Conservation (phyloP, 2,329 filamentous ascomycete genomes). For the Niveomyces coronatus region DNA sequence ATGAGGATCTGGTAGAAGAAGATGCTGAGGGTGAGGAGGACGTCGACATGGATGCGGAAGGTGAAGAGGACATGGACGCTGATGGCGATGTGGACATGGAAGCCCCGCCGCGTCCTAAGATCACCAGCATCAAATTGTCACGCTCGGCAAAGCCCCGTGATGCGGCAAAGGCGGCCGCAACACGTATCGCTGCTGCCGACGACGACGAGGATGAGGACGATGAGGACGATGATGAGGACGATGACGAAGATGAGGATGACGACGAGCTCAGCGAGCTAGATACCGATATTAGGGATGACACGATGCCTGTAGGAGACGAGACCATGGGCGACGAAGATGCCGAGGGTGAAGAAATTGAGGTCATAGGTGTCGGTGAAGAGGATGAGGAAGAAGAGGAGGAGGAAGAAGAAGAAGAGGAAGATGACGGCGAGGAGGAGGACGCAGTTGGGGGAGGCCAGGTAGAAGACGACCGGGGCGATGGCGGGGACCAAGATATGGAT, state of each 20-base stretch:
- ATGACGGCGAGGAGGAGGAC: slow-evolving; percentile 28
- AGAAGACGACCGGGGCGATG: no score
- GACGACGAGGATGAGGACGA: slow-evolving; percentile 33
- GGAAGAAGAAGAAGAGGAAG: slow-evolving; percentile 27
- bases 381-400: slow-evolving; percentile 27
- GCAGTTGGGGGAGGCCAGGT: slow-evolving; percentile 29
- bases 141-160: slow-evolving; percentile 20
- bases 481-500: slow-evolving; percentile 27
- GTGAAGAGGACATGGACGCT: slow-evolving; percentile 27
- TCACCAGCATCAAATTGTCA: slow-evolving; percentile 36
- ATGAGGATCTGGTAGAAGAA: slow-evolving; percentile 28
- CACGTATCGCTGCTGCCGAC: slow-evolving; percentile 20
- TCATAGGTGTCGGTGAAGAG: slow-evolving; percentile 30
- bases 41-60: slow-evolving; percentile 28
- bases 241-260: slow-evolving; percentile 44
- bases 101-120: slow-evolving; percentile 22
- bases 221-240: slow-evolving; percentile 38
- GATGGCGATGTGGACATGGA: slow-evolving; percentile 35
- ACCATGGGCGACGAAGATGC: slow-evolving; percentile 38
- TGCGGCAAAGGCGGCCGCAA: slow-evolving; percentile 16
- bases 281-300: slow-evolving; percentile 16
- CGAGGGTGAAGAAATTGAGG: slow-evolving; percentile 32
- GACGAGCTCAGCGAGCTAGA: slow-evolving; percentile 44
- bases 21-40: slow-evolving; percentile 26
- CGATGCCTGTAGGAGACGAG: slow-evolving; percentile 29